Evolutionary conservation across 768 basidiomycete species (phyloP).

Genomic region (Boletus insuetus): DNA sequence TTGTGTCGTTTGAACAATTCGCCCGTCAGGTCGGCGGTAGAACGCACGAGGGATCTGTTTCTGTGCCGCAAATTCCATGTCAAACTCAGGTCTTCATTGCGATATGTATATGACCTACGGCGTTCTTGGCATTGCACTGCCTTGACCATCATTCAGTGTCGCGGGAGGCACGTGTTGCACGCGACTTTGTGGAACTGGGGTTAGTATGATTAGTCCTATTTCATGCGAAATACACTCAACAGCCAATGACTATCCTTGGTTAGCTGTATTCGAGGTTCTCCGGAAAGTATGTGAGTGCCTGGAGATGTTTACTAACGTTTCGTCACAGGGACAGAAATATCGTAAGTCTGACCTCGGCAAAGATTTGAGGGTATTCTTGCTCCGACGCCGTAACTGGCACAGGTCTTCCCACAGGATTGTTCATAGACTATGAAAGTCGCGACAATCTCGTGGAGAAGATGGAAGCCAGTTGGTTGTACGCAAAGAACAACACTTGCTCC

Average conservation of each 20-base stretch:
- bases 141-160: neutral
- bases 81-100: neutral
- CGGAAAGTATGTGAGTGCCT: neutral
- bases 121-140: neutral
- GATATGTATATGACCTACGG: conserved; percentile 1
- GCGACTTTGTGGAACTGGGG: neutral
- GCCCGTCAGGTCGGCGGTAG: conserved; percentile 11
- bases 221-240: neutral
- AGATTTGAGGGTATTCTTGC: neutral
- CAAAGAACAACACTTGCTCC: neutral
- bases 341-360: neutral
- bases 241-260: neutral
- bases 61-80: neutral
- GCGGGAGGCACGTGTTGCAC: neutral
- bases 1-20: conserved; percentile 9
- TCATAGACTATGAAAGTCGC: conserved; percentile 16
- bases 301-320: neutral
- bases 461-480: conserved; percentile 18
- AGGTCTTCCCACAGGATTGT: neutral
- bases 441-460: conserved; percentile 16
- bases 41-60: neutral
- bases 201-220: neutral
- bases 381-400: neutral
- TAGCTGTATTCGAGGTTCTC: neutral
- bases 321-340: neutral